Evolutionary conservation across 73 alveolate species (phyloP), one percentile per base, ranked within the genome.

Genomic region (Stentor coeruleus): DNA sequence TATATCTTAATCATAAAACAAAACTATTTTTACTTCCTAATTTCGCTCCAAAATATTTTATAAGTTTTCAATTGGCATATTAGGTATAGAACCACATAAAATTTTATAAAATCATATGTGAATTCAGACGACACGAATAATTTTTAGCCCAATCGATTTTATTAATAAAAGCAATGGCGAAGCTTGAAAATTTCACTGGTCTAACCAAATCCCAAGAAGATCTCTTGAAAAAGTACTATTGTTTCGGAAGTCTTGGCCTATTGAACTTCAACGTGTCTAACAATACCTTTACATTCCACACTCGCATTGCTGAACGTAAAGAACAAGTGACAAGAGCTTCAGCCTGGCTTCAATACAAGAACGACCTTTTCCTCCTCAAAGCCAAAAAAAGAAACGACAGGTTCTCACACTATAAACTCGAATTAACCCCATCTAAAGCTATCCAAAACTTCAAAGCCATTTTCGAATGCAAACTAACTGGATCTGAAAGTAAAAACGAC

Each of bases 321-420:
- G 37, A 26, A 33, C n/a, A 66, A 40, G 42, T 28, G 39, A 20
- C 79, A 66, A 20, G n/a, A 66, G 37, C 37, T 26, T 66, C 79
- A 28, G n/a, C 79, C n/a, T 66, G 79, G 79, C n/a, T 66, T 66
- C 79, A 66, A 31, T 66, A 20, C 79, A 66, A 66, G 79, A 20
- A 20, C n/a, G 79, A 31, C 37, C 39, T 66, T 0, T 20, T 31
- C 0, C 37, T 31, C 37, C 33, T 20, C 26, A 66, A 66, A 66
- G 79, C 79, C 2, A 66, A 66, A 2, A 66, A 33, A 66, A 20
- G 79, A 20, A 66, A 20, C n/a, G 79, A 66, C 79, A 26, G 79
- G 14, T 40, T 66, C 33, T 66, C 79, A 28, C 79, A 66, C 39
- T 66, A 20, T 40, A 31, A 20, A 20, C 37, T 66, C 2, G 79